Percentiles rank a stretch among this genome's conserved stretches.
Evolutionary conservation across 805 yeast genomes (phyloP).

Genomic region (Starmerella ratchasimensis): DNA sequence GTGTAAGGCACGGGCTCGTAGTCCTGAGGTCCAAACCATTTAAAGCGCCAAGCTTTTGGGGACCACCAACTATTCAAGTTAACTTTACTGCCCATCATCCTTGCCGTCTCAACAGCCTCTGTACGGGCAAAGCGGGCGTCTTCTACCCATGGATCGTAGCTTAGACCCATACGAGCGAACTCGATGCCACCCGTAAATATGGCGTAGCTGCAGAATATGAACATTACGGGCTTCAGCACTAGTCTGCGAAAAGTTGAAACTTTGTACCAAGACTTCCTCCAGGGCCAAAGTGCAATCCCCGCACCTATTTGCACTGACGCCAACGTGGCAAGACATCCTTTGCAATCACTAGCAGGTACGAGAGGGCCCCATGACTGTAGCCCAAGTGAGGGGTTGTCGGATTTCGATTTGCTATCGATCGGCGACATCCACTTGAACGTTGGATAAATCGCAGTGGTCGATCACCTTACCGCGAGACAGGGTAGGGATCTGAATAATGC

Average conservation of each 20-base stretch:
- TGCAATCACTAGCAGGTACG: conserved; percentile 58
- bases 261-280: too few species aligned
- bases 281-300: conserved; percentile 31
- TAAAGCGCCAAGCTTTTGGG: conserved; percentile 21
- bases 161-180: conserved; percentile 33
- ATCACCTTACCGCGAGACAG: too few species aligned
- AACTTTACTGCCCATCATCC: not conserved
- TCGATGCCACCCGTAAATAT: conserved; percentile 47
- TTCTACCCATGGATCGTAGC: conserved; percentile 55
- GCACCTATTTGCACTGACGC: conserved; percentile 39
- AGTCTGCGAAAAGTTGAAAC: too few species aligned
- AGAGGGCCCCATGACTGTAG: conserved; percentile 54
- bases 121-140: conserved; percentile 46
- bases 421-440: too few species aligned
- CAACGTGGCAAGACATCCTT: conserved; percentile 38
- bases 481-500: too few species aligned
- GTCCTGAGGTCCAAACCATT: conserved; percentile 58
- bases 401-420: too few species aligned
- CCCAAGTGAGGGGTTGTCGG: conserved; percentile 47
- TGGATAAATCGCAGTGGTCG: too few species aligned
- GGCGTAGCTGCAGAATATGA: too few species aligned
- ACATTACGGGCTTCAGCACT: too few species aligned
- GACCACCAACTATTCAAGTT: not conserved
- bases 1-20: conserved; percentile 36
- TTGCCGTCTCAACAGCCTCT: conserved; percentile 14